These are phyloP conservation scores for Aspergillus flavus DNA, from an alignment of 2,329 filamentous ascomycete genomes.

Conservation along the genomic window DNA sequence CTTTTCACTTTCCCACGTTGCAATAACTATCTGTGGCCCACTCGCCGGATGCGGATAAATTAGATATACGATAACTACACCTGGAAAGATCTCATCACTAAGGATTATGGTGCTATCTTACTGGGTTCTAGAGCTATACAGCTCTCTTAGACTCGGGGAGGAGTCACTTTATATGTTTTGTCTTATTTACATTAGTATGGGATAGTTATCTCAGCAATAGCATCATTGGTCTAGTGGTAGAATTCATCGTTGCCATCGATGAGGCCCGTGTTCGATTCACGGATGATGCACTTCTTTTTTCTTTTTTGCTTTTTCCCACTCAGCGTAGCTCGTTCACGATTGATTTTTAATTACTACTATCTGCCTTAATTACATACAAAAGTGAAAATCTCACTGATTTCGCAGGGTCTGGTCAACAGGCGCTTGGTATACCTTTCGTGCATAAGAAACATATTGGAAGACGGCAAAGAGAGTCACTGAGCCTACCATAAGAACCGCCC, in stretches of 20 bases:
- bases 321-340: neutral
- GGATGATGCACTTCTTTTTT: conserved; percentile 40
- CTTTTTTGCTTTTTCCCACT: neutral
- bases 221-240: conserved; percentile 51
- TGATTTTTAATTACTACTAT: neutral
- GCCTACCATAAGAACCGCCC: neutral
- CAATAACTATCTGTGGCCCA: no score
- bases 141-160: no score
- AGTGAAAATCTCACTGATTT: neutral
- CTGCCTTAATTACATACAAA: no score
- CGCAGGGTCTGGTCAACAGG: neutral
- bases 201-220: rapidly evolving
- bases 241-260: conserved; percentile 51
- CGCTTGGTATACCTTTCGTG: neutral
- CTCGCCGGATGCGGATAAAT: no score
- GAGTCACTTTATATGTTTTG: no score
- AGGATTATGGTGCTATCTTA: no score
- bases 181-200: rapidly evolving
- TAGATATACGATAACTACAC: no score
- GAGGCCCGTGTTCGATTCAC: conserved; percentile 52
- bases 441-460: neutral
- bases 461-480: neutral
- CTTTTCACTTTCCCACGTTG: no score
- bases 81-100: no score
- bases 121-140: no score